A percentile compares a stretch with the other conserved stretches of the same genome.
Evolutionary conservation across 352 stramenopile genomes (phyloP).

Genomic region (Plasmopara muralis): DNA sequence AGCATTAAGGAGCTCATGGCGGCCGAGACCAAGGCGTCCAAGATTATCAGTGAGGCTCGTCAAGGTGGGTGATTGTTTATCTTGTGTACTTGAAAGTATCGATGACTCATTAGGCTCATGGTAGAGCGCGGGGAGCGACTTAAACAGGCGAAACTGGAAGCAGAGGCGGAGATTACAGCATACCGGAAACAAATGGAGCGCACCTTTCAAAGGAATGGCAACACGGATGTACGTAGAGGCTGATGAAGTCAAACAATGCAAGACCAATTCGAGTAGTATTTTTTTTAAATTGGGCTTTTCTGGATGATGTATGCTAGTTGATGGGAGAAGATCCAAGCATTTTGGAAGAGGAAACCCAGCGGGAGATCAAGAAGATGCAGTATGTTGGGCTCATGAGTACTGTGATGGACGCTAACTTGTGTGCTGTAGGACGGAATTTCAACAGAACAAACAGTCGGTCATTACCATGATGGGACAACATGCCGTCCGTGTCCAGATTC

Average conservation of each 20-base stretch:
- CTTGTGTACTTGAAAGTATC: too few species aligned
- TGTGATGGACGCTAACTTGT: too few species aligned
- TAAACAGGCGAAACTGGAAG: slow-evolving; percentile 85
- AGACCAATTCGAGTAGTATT: too few species aligned
- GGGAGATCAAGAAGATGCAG: slow-evolving; percentile 79
- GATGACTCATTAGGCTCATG: neutral
- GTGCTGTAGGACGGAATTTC: slow-evolving; percentile 42
- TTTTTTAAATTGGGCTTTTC: too few species aligned
- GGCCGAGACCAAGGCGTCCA: slow-evolving; percentile 86
- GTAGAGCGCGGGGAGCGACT: slow-evolving; percentile 78
- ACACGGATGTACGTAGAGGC: slow-evolving; percentile 50
- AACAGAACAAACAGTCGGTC: slow-evolving; percentile 60
- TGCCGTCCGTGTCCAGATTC: slow-evolving; percentile 54
- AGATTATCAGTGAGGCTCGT: slow-evolving; percentile 84
- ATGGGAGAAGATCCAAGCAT: slow-evolving; percentile 76
- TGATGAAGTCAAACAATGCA: neutral
- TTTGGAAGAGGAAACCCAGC: slow-evolving; percentile 68
- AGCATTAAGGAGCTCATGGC: slow-evolving; percentile 89
- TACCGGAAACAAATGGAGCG: slow-evolving; percentile 84
- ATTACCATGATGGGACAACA: slow-evolving; percentile 75
- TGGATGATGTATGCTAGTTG: slow-evolving; percentile 25
- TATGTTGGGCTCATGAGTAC: slow-evolving; percentile 15
- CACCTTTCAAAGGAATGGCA: slow-evolving; percentile 81
- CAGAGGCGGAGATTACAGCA: slow-evolving; percentile 75
- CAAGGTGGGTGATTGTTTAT: slow-evolving; percentile 34